phyloP scores from a whole-genome alignment of 192 early-diverging fungal species.

The Chytriomyces sp. region DNA sequence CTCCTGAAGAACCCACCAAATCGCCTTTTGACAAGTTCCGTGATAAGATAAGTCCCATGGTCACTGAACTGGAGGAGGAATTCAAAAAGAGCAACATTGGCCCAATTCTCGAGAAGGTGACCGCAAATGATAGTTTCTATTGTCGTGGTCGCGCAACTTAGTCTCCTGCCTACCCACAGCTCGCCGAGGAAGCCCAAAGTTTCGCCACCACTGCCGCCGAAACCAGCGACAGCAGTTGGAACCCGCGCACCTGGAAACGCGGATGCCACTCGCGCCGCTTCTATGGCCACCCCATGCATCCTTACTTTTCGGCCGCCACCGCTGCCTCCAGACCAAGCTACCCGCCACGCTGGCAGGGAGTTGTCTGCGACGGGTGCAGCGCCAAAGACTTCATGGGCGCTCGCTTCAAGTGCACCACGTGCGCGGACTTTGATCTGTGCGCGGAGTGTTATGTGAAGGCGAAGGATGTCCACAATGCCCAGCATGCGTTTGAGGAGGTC shows the following conservation, averaged over 20 bases:
- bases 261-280: background rate
- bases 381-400: conserved; percentile 11
- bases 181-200: conserved; percentile 24
- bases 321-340: background rate
- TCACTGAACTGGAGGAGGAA: conserved; percentile 21
- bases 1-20: background rate
- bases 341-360: conserved; percentile 22
- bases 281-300: background rate
- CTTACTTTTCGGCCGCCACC: too few relatives aligned
- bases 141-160: too few relatives aligned
- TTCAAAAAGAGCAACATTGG: conserved; percentile 32
- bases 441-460: conserved; percentile 3
- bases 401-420: conserved; percentile 28
- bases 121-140: too few relatives aligned
- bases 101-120: conserved; percentile 32
- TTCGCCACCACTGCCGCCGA: background rate
- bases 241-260: background rate
- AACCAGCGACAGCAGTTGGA: too few relatives aligned
- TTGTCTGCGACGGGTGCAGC: conserved; percentile 36
- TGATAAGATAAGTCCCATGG: conserved; percentile 23
- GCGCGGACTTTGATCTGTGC: conserved; percentile 38
- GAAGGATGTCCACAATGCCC: conserved; percentile 17
- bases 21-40: conserved; percentile 16
- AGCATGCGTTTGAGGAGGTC: conserved; percentile 23
- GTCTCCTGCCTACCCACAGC: conserved; percentile 16